Base-by-base conservation (phyloP, 2,329 filamentous ascomycete genomes). In the Aspergillus puulaauensis region DNA sequence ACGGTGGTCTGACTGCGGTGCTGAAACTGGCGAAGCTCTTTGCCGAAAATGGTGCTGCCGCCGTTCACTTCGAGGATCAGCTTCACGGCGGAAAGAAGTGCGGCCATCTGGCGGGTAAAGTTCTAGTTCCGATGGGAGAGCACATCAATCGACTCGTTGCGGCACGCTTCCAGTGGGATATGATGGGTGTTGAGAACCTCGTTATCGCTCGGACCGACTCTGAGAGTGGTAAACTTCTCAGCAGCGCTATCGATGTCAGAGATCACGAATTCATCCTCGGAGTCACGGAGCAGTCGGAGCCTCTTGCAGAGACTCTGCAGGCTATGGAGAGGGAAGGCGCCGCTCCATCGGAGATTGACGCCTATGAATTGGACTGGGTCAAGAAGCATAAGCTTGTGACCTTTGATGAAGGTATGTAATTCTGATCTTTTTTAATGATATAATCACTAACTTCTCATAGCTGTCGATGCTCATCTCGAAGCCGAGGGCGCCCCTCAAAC, bases 61-160 rank as follows among this genome's bases (percentile, higher is more conserved):
- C 90, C 8, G 95, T 99, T 2, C 95, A 99, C 75, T 96, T 99
- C 61, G 95, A 99, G 76, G 95, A 99, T 71, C 95, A 99, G 77
- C 84, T 98, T 47, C 95, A 98, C 72, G 95, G 95, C 44, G 95
- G 95, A 60, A 99, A 99, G 82, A 99, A 98, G 78, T 99, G 95
- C 71, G 95, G 95, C 15, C 95, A 99, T 77, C 80, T 98, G 60
- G 95, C 95, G 1, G 95, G 95, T 65, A 99, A 98, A 75, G 95
- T 98, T 2, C 82, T 99, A 8, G 95, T 98, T 3, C 93, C 95
- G 0, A 86, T 93, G 0, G 90, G 92, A 60, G 95, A 98, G 73
- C 95, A 99, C 79, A 96, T 98, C 81, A 97, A 96, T 79, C 88
- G 95, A 27, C 86, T 99, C 4, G 88, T 92, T 19, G 93, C 95